Evolutionary conservation across 2,329 filamentous ascomycete species (phyloP), one percentile per base, ranked within the genome.

Genomic region (Elsinoe necatrix): DNA sequence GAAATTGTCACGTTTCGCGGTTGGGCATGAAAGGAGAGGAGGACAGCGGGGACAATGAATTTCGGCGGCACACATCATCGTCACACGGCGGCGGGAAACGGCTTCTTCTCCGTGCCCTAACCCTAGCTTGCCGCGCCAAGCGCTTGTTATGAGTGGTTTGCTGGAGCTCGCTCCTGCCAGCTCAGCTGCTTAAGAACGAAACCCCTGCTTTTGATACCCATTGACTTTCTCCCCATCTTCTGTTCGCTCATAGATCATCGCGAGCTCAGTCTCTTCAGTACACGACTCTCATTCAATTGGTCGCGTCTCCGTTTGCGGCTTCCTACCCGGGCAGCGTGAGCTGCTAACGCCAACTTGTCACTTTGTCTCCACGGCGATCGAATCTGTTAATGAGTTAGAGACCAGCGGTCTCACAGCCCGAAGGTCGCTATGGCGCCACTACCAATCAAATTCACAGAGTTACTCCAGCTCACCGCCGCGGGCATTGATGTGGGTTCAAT

Each of bases 381-480:
- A 58, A 56, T 59, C n/a, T 60, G 29, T 51, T 41, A 54, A 61
- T 62, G 60, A 62, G 47, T 48, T 58, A 45, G 41, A 14, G 20
- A 5, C 20, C 7, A 25, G 45, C 55, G 42, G 34, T 11, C 16
- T 20, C 23, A 27, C 41, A 39, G 20, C 29, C 35, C 57, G 57
- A 50, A 39, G 56, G 37, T 55, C 59, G 76, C 67, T 69, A 77
- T 77, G 83, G 81, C 83, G 72, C 81, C 84, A 74, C 79, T 95
- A 70, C 89, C 88, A 69, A 95, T 95, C 77, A 90, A 89, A 79
- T 95, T 95, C 75, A 87, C 86, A 72, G 90, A 95, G 84, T 82
- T 92, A 69, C 81, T 92, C 73, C 87, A 74, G 71, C 72, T 78
- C 57, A 74, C 71, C 57, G 70, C 72, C 60, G 69, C 73, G 59